These are phyloP conservation scores for Rhizopogon vinicolor DNA, from an alignment of 768 basidiomycete species.

Conservation along the genomic window DNA sequence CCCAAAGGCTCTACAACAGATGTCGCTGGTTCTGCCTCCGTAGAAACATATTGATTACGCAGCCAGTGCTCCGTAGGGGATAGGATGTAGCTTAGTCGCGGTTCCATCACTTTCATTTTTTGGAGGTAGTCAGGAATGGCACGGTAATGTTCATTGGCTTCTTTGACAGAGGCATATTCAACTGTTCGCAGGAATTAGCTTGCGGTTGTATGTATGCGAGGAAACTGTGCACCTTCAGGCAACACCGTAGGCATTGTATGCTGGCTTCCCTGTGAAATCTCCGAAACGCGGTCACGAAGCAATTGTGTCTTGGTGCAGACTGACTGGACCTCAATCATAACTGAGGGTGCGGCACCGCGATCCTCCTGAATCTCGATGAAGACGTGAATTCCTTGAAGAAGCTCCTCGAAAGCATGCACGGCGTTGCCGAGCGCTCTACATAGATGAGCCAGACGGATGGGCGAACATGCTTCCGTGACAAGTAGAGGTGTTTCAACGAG, in stretches of 20 bases:
- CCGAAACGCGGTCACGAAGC: constrained; percentile 24
- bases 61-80: constrained; percentile 26
- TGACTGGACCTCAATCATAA: constrained; percentile 24
- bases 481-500: constrained; percentile 17
- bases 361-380: constrained; percentile 29
- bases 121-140: constrained; percentile 20
- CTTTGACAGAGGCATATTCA: constrained; percentile 28
- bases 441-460: constrained; percentile 8
- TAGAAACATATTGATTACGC: constrained; percentile 22
- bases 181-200: constrained; percentile 19
- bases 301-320: constrained; percentile 18
- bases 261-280: constrained; percentile 16
- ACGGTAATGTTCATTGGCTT: constrained; percentile 20
- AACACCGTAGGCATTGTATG: constrained; percentile 26
- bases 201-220: neutral
- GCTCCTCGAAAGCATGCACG: constrained; percentile 33
- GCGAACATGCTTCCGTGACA: constrained; percentile 1
- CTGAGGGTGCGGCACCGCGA: constrained; percentile 10
- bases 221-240: constrained; percentile 28
- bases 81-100: constrained; percentile 23
- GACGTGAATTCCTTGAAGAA: constrained; percentile 26
- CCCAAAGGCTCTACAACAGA: constrained; percentile 2
- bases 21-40: constrained; percentile 3
- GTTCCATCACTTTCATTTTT: constrained; percentile 24
- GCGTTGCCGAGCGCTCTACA: constrained; percentile 11